Conservation (phyloP, 169 alveolate species). For the Ichthyophthirius multifiliis region DNA sequence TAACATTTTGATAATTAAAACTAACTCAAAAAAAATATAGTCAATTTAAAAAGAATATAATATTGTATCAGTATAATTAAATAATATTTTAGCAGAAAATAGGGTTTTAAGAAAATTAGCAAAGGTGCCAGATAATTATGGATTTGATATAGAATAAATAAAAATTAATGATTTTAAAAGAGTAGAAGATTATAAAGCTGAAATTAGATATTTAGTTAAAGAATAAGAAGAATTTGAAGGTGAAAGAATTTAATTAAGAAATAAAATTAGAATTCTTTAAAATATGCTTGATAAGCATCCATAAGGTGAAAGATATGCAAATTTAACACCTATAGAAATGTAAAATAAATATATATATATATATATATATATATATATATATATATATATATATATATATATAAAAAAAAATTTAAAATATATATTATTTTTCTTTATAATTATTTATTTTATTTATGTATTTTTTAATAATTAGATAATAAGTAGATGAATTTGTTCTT, state of each 20-base stretch:
- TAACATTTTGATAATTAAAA: slow-evolving; percentile 1
- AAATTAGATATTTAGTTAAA: slow-evolving; percentile 74
- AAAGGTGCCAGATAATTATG: slow-evolving; percentile 84
- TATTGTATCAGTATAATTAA: slow-evolving; percentile 64
- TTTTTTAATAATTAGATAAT: too few relatives aligned
- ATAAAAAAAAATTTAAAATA: too few relatives aligned
- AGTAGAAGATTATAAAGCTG: slow-evolving; percentile 84
- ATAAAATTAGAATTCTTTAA: slow-evolving; percentile 49
- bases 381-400: too few relatives aligned
- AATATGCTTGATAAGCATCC: background rate
- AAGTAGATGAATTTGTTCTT: too few relatives aligned
- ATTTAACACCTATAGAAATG: background rate
- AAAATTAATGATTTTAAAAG: slow-evolving; percentile 70
- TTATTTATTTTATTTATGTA: too few relatives aligned
- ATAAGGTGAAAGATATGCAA: background rate
- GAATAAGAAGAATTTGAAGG: slow-evolving; percentile 82
- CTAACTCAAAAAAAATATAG: slow-evolving; percentile 33
- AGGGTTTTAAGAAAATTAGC: slow-evolving; percentile 80
- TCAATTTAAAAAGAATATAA: slow-evolving; percentile 47
- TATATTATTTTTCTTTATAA: too few relatives aligned
- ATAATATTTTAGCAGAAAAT: slow-evolving; percentile 80
- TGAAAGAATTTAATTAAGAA: slow-evolving; percentile 79
- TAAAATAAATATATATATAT: background rate
- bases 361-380: too few relatives aligned
- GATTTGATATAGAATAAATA: slow-evolving; percentile 72